A percentile compares a stretch with the other conserved stretches of the same genome.
These are phyloP conservation scores for Rhynchospora pubera DNA, from an alignment of 176 grass and related monocot genomes.

Conservation along the genomic window DNA sequence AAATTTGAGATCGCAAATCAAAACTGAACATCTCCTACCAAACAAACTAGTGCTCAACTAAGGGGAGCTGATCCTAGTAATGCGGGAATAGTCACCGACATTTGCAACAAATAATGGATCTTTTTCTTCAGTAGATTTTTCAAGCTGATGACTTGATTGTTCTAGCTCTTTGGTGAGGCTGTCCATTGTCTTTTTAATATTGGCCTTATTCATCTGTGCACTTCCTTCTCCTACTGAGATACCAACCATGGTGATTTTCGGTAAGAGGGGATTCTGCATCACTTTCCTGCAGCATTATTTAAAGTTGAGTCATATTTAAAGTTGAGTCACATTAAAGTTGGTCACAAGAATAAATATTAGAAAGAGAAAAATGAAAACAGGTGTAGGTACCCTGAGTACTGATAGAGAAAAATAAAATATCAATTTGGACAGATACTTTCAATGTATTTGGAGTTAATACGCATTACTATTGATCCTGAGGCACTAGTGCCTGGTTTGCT, in stretches of 20 bases:
- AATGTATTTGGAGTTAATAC: too few species aligned
- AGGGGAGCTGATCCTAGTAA: slow-evolving; percentile 53
- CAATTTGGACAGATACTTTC: too few species aligned
- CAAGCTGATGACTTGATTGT: slow-evolving; percentile 42
- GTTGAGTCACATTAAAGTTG: too few species aligned
- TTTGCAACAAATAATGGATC: slow-evolving; percentile 89
- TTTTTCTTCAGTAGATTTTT: slow-evolving; percentile 46
- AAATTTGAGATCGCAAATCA: background rate
- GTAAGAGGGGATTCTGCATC: slow-evolving; percentile 57
- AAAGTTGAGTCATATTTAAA: too few species aligned
- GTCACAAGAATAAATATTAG: slow-evolving; percentile 6
- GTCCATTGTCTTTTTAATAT: slow-evolving; percentile 83
- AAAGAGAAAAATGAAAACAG: background rate
- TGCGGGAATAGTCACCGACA: slow-evolving; percentile 74
- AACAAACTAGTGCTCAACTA: background rate
- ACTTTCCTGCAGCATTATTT: background rate
- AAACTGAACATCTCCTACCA: background rate
- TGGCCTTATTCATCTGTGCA: slow-evolving; percentile 63
- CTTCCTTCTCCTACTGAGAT: slow-evolving; percentile 62
- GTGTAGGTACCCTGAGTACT: background rate
- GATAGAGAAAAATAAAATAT: too few species aligned
- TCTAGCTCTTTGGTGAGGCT: slow-evolving; percentile 76
- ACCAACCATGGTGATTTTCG: slow-evolving; percentile 92
- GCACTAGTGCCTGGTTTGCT: too few species aligned
- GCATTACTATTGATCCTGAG: too few species aligned